These are phyloP conservation scores for Leptographium lundbergii DNA, from an alignment of 2,329 filamentous ascomycete genomes.

Conservation along the genomic window DNA sequence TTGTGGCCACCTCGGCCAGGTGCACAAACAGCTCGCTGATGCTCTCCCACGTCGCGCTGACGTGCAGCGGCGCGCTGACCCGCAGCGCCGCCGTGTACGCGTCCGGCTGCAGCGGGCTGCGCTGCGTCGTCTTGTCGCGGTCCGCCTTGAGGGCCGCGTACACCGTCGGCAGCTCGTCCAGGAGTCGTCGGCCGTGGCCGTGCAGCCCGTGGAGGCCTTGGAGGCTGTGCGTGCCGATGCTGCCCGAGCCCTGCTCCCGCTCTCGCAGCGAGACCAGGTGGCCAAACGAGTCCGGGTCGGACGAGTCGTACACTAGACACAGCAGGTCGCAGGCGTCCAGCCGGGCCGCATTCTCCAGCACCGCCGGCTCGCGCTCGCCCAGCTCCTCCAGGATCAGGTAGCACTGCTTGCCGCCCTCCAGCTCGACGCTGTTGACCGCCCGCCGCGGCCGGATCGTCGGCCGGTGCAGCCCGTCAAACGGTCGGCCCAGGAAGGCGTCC, in stretches of 20 bases:
- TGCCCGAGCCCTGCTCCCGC: constrained; percentile 23
- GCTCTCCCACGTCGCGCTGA: constrained; percentile 86
- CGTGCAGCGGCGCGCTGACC: constrained; percentile 86
- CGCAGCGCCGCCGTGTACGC: constrained; percentile 75
- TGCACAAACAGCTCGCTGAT: constrained; percentile 90
- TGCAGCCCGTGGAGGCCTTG: neutral
- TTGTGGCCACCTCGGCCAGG: constrained; percentile 82
- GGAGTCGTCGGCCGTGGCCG: constrained; percentile 42
- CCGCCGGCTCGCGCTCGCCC: constrained; percentile 87
- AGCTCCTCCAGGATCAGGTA: constrained; percentile 94
- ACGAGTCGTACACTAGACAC: constrained; percentile 94
- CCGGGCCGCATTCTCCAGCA: constrained; percentile 82
- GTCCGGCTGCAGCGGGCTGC: constrained; percentile 81
- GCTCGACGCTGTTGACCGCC: constrained; percentile 90
- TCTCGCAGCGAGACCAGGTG: constrained; percentile 75
- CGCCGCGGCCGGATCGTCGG: constrained; percentile 91
- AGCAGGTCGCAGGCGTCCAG: constrained; percentile 87
- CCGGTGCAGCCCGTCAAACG: constrained; percentile 71
- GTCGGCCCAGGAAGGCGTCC: constrained; percentile 80
- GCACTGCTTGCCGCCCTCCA: constrained; percentile 91
- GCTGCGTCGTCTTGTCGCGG: constrained; percentile 91
- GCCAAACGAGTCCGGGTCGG: constrained; percentile 87
- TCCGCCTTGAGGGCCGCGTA: constrained; percentile 94
- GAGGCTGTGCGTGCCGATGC: no score
- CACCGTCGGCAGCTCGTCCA: constrained; percentile 81